phyloP scores from a whole-genome alignment of 805 yeast species.

The Wickerhamiella musiphila region DNA sequence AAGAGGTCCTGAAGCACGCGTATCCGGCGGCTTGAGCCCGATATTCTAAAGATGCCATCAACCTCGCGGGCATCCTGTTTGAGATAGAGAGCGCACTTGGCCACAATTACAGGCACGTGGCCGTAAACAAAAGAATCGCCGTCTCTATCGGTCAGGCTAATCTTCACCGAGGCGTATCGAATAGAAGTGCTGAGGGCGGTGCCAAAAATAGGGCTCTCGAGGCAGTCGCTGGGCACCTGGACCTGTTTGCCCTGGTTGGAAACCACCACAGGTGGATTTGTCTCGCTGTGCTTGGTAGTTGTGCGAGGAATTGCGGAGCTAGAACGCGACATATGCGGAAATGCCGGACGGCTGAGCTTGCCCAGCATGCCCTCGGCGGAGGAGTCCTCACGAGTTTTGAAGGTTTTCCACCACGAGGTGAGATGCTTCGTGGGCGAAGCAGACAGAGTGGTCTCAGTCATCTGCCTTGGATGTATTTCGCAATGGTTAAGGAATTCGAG shows the following conservation, averaged over 20 bases:
- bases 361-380: slow-evolving; percentile 1
- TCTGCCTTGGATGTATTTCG: background rate
- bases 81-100: slow-evolving; percentile 77
- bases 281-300: slow-evolving; percentile 1
- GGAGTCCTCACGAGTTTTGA: slow-evolving; percentile 17
- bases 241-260: slow-evolving; percentile 9
- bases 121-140: slow-evolving; percentile 66
- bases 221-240: slow-evolving; percentile 9
- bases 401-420: slow-evolving; percentile 28
- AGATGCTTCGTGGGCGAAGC: slow-evolving; percentile 18
- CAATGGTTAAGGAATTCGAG: background rate
- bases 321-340: slow-evolving; percentile 24
- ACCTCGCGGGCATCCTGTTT: slow-evolving; percentile 54
- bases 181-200: slow-evolving; percentile 58
- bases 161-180: slow-evolving; percentile 57
- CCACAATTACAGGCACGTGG: slow-evolving; percentile 81
- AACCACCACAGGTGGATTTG: slow-evolving; percentile 4
- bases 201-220: slow-evolving; percentile 46
- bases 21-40: slow-evolving; percentile 78
- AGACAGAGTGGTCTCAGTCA: slow-evolving; percentile 9
- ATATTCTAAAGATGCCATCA: slow-evolving; percentile 86
- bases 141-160: slow-evolving; percentile 39
- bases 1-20: slow-evolving; percentile 71
- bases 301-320: slow-evolving; percentile 14
- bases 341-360: slow-evolving; percentile 18